Evolutionary conservation across 495 filamentous ascomycete species (phyloP), one percentile per base, ranked within the genome.

Genomic region (Aspergillus diversus): DNA sequence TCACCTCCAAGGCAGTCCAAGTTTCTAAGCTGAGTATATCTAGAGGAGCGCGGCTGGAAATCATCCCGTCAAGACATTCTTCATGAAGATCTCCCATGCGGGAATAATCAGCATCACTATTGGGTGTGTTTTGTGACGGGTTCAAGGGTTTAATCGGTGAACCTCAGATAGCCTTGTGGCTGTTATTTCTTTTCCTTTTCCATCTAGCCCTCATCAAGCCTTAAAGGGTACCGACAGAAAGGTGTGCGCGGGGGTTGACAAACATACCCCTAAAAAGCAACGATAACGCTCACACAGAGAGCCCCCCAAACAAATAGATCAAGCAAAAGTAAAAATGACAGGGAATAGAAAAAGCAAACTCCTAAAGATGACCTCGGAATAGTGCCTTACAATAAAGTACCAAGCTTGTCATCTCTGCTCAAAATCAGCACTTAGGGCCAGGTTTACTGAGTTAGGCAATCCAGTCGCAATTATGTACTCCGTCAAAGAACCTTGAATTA

Each of bases 111-210:
- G 47, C n/a, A 27, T 50, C 16, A 4, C 47, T 50, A 21, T 31
- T 50, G n/a, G 47, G 47, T n/a, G 47, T 9, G 5, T 50, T 17
- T 50, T 50, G 16, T 50, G 47, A 50, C 9, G 47, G 47, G 47
- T 50, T 50, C 47, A 31, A 50, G 47, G 47, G 47, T 31, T 50
- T 50, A 50, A 50, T 50, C 47, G 47, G 47, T 50, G 47, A 50
- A 21, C 27, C 27, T 7, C n/a, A 11, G 39, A 43, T 43, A 13
- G 39, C n/a, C 39, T 15, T 43, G 39, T 6, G 8, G 39, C 39
- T 43, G 21, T 43, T 39, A 1, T 39, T 43, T 43, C n/a, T 6
- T 8, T 43, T 11, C n/a, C 8, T 15, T 43, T 11, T 43, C 39
- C 8, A 11, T 43, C 39, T 43, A 27, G 47, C 21, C 21, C 21